A percentile compares a stretch with the other conserved stretches of the same genome.
Evolutionary conservation across 2,329 filamentous ascomycete species (phyloP).

Genomic region (Magnaporthales sp.): DNA sequence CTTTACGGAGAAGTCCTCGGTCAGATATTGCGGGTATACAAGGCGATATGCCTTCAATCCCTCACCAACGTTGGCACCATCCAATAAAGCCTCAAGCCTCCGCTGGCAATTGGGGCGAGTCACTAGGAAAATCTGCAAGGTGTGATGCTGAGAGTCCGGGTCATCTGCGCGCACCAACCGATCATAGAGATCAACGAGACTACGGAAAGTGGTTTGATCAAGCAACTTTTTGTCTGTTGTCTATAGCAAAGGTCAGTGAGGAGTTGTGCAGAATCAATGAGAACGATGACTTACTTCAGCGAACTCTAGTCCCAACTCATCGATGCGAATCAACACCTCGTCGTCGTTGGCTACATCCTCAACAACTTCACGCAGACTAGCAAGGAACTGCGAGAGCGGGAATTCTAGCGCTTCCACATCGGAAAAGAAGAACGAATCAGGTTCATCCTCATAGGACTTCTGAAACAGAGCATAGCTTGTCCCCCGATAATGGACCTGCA

Average conservation of each 20-base stretch:
- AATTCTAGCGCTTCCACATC: slow-evolving; percentile 31
- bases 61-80: slow-evolving; percentile 12
- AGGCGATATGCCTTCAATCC: slow-evolving; percentile 9
- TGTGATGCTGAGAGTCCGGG: slow-evolving; percentile 1
- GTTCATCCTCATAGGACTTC: slow-evolving; percentile 24
- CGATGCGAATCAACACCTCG: slow-evolving; percentile 43
- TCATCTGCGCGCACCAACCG: slow-evolving; percentile 14
- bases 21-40: not conserved
- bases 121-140: slow-evolving; percentile 12
- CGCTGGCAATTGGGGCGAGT: slow-evolving; percentile 14
- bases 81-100: slow-evolving; percentile 13
- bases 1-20: not conserved
- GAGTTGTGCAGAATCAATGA: not conserved
- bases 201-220: slow-evolving; percentile 13
- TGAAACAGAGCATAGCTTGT: slow-evolving; percentile 24
- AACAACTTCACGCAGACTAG: slow-evolving; percentile 35
- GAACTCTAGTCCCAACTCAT: slow-evolving; percentile 44
- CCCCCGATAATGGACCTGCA: slow-evolving; percentile 22
- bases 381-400: slow-evolving; percentile 34
- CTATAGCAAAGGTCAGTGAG: not conserved
- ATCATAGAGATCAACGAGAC: slow-evolving; percentile 14
- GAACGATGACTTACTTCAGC: slow-evolving; percentile 30
- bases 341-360: slow-evolving; percentile 31
- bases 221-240: slow-evolving; percentile 14
- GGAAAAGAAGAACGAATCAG: slow-evolving; percentile 35